phyloP scores from a whole-genome alignment of 2,329 filamentous ascomycete species.

The Conoideocrella luteorostrata region DNA sequence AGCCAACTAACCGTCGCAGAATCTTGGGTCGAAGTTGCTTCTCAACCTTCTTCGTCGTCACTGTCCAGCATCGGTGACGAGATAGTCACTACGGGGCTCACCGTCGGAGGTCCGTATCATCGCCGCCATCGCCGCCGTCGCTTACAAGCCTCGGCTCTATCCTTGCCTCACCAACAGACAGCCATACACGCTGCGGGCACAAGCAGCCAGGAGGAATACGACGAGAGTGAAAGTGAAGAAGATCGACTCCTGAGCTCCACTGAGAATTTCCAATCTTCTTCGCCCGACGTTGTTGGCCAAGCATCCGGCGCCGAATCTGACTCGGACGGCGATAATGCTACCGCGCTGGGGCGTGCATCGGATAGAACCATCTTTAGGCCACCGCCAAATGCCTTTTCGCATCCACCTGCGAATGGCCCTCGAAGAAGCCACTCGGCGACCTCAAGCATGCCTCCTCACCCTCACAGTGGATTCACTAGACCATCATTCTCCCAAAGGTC shows the following conservation, averaged over 20 bases:
- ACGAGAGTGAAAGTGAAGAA: slow-evolving; percentile 87
- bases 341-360: slow-evolving; percentile 62
- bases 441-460: slow-evolving; percentile 42
- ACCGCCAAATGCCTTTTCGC: slow-evolving; percentile 87
- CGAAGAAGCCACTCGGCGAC: slow-evolving; percentile 44
- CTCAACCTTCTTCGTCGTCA: slow-evolving; percentile 88
- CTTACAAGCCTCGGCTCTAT: slow-evolving; percentile 24
- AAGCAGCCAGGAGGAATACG: slow-evolving; percentile 91
- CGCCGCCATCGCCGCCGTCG: slow-evolving; percentile 59
- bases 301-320: slow-evolving; percentile 45
- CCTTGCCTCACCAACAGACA: slow-evolving; percentile 33
- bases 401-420: slow-evolving; percentile 56
- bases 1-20: slow-evolving; percentile 46
- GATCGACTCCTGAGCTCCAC: slow-evolving; percentile 60
- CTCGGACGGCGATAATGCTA: slow-evolving; percentile 67
- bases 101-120: slow-evolving; percentile 60
- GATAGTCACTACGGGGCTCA: slow-evolving; percentile 82
- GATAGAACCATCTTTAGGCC: slow-evolving; percentile 63
- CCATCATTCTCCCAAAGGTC: slow-evolving; percentile 43
- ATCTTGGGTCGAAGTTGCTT: slow-evolving; percentile 93
- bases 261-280: slow-evolving; percentile 39
- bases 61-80: slow-evolving; percentile 81
- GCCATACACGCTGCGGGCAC: slow-evolving; percentile 37
- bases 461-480: slow-evolving; percentile 44
- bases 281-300: slow-evolving; percentile 29